A percentile compares a stretch with the other conserved stretches of the same genome.
Conservation (phyloP, 768 basidiomycete genomes). For the Collybia sordida region DNA sequence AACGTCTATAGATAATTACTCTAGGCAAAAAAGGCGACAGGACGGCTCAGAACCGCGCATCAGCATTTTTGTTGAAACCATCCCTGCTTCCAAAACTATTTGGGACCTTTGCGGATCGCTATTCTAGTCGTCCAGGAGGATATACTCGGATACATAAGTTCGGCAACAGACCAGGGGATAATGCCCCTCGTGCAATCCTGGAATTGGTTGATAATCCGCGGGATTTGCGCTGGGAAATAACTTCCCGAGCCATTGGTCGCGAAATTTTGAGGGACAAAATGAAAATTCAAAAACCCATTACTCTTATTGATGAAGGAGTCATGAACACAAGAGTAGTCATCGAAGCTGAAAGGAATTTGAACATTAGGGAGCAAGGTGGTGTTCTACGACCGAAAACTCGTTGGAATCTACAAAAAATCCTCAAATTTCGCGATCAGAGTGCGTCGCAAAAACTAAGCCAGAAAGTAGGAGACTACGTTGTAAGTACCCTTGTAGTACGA, state of each 20-base stretch:
- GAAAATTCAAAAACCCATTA: conserved; percentile 37
- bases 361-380: conserved; percentile 33
- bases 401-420: conserved; percentile 73
- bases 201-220: conserved; percentile 94
- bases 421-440: conserved; percentile 54
- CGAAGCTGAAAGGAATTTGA: conserved; percentile 43
- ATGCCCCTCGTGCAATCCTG: conserved; percentile 88
- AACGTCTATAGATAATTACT: conserved; percentile 71
- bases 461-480: conserved; percentile 67
- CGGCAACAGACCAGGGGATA: conserved; percentile 89
- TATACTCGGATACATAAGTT: conserved; percentile 94
- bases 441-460: conserved; percentile 47
- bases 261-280: conserved; percentile 68
- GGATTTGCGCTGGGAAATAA: conserved; percentile 87
- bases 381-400: conserved; percentile 64
- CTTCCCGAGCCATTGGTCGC: conserved; percentile 84
- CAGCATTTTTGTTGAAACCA: conserved; percentile 76
- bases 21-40: conserved; percentile 84
- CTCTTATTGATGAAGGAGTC: conserved; percentile 53
- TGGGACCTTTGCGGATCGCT: conserved; percentile 74
- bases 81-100: conserved; percentile 81
- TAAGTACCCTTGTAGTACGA: conserved; percentile 34
- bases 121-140: conserved; percentile 81
- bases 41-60: conserved; percentile 68
- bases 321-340: conserved; percentile 45